Percentiles rank a stretch among this genome's conserved stretches.
Evolutionary conservation across 257 asterid genomes (phyloP).

Genomic region (Buddleja alternifolia): DNA sequence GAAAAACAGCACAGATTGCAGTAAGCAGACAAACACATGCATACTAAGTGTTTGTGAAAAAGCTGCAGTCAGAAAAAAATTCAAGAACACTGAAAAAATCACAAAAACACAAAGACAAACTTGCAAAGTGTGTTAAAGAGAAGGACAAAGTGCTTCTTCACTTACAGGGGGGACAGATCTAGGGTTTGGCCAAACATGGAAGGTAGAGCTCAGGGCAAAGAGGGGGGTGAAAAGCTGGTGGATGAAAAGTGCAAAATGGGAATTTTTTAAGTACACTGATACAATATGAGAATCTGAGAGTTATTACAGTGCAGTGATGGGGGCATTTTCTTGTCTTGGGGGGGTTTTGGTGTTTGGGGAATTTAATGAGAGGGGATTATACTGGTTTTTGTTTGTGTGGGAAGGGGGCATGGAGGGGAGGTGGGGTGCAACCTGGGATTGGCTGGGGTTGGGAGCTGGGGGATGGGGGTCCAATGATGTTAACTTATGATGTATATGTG

Average conservation of each 20-base stretch:
- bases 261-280: constrained; percentile 25
- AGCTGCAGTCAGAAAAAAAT: constrained; percentile 30
- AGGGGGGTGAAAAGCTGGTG: constrained; percentile 29
- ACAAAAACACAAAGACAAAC: neutral
- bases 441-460: constrained; percentile 32
- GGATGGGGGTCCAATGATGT: constrained; percentile 51
- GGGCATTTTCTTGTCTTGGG: constrained; percentile 27
- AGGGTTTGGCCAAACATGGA: constrained; percentile 63
- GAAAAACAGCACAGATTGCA: neutral
- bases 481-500: too few species aligned
- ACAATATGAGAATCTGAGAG: constrained; percentile 23
- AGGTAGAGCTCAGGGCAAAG: constrained; percentile 25
- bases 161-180: constrained; percentile 75
- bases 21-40: constrained; percentile 11
- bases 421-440: constrained; percentile 43
- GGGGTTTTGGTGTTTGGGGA: neutral
- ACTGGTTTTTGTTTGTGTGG: constrained; percentile 31
- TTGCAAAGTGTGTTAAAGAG: constrained; percentile 12
- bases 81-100: neutral
- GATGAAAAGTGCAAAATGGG: constrained; percentile 10
- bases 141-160: constrained; percentile 30
- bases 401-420: constrained; percentile 42
- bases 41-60: constrained; percentile 7
- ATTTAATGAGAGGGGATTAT: neutral
- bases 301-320: constrained; percentile 18